These are phyloP conservation scores for Saccharomycopsis olivae DNA, from an alignment of 805 yeast genomes.

Conservation along the genomic window DNA sequence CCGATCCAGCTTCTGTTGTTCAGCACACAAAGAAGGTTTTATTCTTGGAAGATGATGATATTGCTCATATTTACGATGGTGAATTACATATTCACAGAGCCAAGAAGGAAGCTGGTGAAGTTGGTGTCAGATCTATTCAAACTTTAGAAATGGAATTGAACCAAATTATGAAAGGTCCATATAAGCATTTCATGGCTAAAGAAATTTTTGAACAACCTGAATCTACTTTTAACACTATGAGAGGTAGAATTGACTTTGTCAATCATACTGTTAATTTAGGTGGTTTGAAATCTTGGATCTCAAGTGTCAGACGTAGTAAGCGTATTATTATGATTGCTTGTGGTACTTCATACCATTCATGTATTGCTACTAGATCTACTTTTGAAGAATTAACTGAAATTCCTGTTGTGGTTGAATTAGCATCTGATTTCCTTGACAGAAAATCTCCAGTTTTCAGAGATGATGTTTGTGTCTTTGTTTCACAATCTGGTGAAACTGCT, in stretches of 20 bases:
- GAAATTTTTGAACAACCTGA: constrained; percentile 99
- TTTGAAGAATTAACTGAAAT: constrained; percentile 95
- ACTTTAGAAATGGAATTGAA: constrained; percentile 95
- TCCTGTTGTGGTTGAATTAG: constrained; percentile 86
- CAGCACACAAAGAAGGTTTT: constrained; percentile 96
- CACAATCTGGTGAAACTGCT: constrained; percentile 99
- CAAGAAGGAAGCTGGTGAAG: constrained; percentile 72
- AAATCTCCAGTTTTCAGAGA: constrained; percentile 96
- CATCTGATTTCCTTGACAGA: constrained; percentile 92
- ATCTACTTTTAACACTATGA: constrained; percentile 95
- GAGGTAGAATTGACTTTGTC: constrained; percentile 95
- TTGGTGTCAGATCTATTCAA: constrained; percentile 93
- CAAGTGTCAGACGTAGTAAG: constrained; percentile 88
- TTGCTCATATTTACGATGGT: constrained; percentile 96
- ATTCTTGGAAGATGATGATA: constrained; percentile 95
- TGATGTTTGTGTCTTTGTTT: constrained; percentile 93
- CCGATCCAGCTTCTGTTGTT: constrained; percentile 94
- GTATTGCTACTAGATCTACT: constrained; percentile 92
- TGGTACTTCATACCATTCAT: constrained; percentile 98
- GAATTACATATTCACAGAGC: constrained; percentile 98
- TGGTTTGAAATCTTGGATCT: constrained; percentile 75
- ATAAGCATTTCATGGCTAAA: constrained; percentile 95
- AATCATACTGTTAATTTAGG: constrained; percentile 71
- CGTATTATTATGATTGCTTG: constrained; percentile 97
- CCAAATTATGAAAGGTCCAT: constrained; percentile 96